A percentile compares a stretch with the other conserved stretches of the same genome.
Conservation (phyloP, 2,329 filamentous ascomycete genomes). For the Coniochaeta prunicola region DNA sequence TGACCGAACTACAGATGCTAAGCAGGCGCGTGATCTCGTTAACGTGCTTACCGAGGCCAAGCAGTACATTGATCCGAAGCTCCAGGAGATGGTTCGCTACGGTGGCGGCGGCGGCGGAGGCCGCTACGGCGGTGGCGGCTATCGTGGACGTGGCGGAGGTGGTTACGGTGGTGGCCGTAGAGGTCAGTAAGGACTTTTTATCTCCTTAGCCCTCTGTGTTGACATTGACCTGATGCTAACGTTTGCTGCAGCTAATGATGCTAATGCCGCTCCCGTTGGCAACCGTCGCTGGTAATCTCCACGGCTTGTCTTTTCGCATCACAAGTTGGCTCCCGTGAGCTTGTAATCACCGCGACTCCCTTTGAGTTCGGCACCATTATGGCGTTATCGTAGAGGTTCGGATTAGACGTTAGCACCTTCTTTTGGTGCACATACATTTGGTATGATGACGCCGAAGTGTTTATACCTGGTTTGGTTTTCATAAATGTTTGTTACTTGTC, state of each 20-base stretch:
- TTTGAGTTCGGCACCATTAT: constrained; percentile 1
- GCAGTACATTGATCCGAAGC: constrained; percentile 93
- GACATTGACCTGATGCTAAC: constrained; percentile 2
- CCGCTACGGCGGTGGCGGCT: constrained; percentile 60
- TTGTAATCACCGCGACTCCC: neutral
- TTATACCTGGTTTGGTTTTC: neutral
- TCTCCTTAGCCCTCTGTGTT: constrained; percentile 21
- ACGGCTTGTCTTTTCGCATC: neutral
- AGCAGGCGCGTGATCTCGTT: constrained; percentile 95
- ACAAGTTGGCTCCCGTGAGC: neutral
- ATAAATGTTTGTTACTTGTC: neutral
- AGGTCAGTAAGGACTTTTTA: constrained; percentile 16
- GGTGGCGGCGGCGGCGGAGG: constrained; percentile 75
- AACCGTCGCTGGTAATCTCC: constrained; percentile 41
- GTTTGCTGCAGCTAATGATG: constrained; percentile 18
- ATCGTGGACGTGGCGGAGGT: constrained; percentile 50
- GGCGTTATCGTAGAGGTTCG: constrained; percentile 9
- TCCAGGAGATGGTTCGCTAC: constrained; percentile 93
- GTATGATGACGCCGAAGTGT: neutral
- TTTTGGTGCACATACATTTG: neutral
- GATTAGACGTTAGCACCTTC: constrained; percentile 15
- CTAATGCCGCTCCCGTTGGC: constrained; percentile 42
- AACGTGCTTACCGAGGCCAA: constrained; percentile 91
- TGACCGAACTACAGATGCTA: constrained; percentile 54
- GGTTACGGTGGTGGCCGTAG: constrained; percentile 35